phyloP scores from a whole-genome alignment of 805 yeast genomes.

The Hanseniaspora opuntiae region DNA sequence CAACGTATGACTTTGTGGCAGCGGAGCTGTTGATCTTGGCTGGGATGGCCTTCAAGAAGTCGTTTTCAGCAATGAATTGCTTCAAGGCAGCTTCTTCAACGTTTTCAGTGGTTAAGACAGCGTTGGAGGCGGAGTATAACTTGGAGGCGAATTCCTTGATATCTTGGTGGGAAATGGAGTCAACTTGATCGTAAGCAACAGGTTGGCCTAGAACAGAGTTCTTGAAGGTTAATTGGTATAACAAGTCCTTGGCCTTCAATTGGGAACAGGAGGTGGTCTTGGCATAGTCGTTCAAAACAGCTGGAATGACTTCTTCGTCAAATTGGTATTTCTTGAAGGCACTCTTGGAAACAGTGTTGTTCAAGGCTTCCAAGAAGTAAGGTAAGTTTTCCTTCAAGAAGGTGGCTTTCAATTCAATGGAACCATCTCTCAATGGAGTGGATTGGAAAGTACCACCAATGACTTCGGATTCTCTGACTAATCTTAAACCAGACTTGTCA shows the following conservation, averaged over 20 bases:
- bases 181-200: constrained; percentile 55
- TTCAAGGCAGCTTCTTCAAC: constrained; percentile 58
- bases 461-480: constrained; percentile 87
- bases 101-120: constrained; percentile 61
- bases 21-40: constrained; percentile 31
- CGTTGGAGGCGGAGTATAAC: constrained; percentile 56
- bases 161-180: constrained; percentile 46
- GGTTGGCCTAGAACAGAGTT: constrained; percentile 70
- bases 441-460: constrained; percentile 73
- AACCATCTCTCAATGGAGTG: constrained; percentile 59
- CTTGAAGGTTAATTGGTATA: constrained; percentile 74
- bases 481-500: constrained; percentile 75
- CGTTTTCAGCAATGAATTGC: constrained; percentile 43
- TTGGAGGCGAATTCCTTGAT: constrained; percentile 52
- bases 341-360: constrained; percentile 56
- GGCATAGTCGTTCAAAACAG: constrained; percentile 45
- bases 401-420: constrained; percentile 62
- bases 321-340: constrained; percentile 74
- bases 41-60: constrained; percentile 33
- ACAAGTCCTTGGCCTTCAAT: constrained; percentile 54
- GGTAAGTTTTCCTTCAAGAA: constrained; percentile 84
- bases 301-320: constrained; percentile 68
- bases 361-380: constrained; percentile 75
- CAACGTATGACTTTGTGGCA: constrained; percentile 38
- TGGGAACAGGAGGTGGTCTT: constrained; percentile 33